Base-by-base conservation (phyloP, 1,284 basidiomycete genomes). In the Grifola frondosa region DNA sequence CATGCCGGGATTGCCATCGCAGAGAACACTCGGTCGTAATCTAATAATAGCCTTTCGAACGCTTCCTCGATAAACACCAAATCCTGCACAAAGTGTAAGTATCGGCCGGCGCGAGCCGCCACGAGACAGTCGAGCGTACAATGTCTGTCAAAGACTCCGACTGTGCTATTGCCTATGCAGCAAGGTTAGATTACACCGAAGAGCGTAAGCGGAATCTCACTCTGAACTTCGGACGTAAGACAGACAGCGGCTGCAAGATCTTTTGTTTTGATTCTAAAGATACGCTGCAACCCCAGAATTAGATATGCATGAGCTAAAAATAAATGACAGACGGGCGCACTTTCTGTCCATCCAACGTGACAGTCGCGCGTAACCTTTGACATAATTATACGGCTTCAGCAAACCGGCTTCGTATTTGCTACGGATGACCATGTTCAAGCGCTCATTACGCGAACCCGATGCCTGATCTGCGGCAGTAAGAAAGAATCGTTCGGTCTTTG, bases 31-130 rank as follows among this genome's bases (percentile, higher is more conserved):
- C 95, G 85, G 61, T 98, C 95, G 61, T 98, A 98, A 61, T 98
- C 94, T 15, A 98, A 80, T 47, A 99, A 74, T 45, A 98, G 74
- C 1, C 96, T 84, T 63, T 99, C 96, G 59, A 98, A 98, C 0
- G 91, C 94, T 69, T 98, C 96, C 66, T 97, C 94, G 55, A 97
- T 93, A 63, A 97, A 97, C 13, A 98, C 90, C n/a, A 97, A 77
- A 63, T 99, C 96, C 78, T 88, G 49, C 6, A 23, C 28, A 10
- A 30, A 15, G n/a, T 40, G 38, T 49, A 51, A 53, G 37, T 43
- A 33, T 10, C 28, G 32, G 38, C 20, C 34, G 33, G 17, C 40
- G 31, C 21, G 12, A 38, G 26, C 13, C 29, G 20, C 26, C 40
- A 17, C 39, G 19, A 28, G 23, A 31, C 19, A 9, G 26, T 25